A percentile compares a stretch with the other conserved stretches of the same genome.
Evolutionary conservation across 768 basidiomycete species (phyloP).

Genomic region (Russula sp.): DNA sequence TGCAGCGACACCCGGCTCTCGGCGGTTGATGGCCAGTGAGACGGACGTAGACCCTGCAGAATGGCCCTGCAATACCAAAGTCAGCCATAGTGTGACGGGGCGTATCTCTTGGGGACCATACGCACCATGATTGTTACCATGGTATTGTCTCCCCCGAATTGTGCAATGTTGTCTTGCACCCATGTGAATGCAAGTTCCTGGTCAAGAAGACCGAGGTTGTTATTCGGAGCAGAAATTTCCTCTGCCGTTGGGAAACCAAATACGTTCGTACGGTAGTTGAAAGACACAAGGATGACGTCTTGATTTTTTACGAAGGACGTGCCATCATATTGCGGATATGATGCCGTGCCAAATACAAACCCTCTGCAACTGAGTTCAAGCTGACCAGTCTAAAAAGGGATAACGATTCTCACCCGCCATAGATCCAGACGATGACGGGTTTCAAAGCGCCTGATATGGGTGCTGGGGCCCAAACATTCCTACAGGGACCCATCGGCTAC

Average conservation of each 20-base stretch:
- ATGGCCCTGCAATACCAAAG: conserved; percentile 11
- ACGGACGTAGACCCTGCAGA: conserved; percentile 13
- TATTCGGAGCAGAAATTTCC: conserved; percentile 7
- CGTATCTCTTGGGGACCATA: conserved; percentile 18
- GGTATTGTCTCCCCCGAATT: conserved; percentile 56
- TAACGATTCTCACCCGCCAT: conserved; percentile 17
- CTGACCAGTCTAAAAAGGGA: not conserved
- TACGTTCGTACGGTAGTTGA: conserved; percentile 24
- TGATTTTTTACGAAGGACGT: conserved; percentile 22
- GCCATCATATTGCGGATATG: conserved; percentile 18
- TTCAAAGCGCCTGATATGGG: conserved; percentile 6
- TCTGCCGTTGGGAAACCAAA: conserved; percentile 20
- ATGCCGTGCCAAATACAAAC: conserved; percentile 12
- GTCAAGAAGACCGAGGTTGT: conserved; percentile 21
- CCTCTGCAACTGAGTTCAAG: conserved; percentile 5
- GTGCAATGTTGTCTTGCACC: conserved; percentile 58
- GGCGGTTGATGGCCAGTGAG: conserved; percentile 19
- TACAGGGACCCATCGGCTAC: not conserved
- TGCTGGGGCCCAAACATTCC: conserved; percentile 22
- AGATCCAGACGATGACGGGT: conserved; percentile 24
- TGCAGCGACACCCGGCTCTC: not conserved
- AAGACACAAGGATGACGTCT: conserved; percentile 17
- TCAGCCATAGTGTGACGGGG: not conserved
- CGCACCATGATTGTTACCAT: conserved; percentile 40
- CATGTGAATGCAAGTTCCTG: conserved; percentile 43